Percentiles rank a stretch among this genome's conserved stretches.
Conservation (phyloP, 371 early-diverging fungal species). For the Haplosporangium sp. region DNA sequence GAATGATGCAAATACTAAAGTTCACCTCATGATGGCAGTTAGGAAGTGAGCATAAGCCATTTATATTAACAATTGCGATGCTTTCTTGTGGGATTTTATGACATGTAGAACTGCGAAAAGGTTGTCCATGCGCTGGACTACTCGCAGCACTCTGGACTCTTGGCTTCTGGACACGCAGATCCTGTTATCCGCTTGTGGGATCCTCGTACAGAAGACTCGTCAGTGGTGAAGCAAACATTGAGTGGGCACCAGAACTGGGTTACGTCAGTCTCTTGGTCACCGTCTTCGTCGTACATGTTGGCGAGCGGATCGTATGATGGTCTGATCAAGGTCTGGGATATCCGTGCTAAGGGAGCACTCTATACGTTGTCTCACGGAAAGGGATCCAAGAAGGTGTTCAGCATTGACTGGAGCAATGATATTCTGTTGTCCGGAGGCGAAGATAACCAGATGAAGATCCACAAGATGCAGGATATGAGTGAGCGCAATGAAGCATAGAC, state of each 20-base stretch:
- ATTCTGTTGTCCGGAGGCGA: slow-evolving; percentile 87
- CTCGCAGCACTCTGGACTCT: slow-evolving; percentile 70
- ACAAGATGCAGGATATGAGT: slow-evolving; percentile 62
- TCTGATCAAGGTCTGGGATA: slow-evolving; percentile 94
- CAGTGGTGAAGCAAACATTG: slow-evolving; percentile 83
- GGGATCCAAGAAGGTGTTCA: slow-evolving; percentile 77
- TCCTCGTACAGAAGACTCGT: slow-evolving; percentile 80
- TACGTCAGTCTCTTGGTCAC: slow-evolving; percentile 87
- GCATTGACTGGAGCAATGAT: slow-evolving; percentile 83
- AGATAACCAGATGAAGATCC: slow-evolving; percentile 81
- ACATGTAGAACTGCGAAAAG: slow-evolving; percentile 84
- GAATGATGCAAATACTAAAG: neutral
- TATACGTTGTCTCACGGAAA: slow-evolving; percentile 67
- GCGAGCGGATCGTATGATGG: slow-evolving; percentile 90
- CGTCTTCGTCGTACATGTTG: slow-evolving; percentile 76
- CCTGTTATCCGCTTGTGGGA: slow-evolving; percentile 88
- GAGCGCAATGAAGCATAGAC: slow-evolving; percentile 33
- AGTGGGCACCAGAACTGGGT: slow-evolving; percentile 86
- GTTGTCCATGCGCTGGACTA: slow-evolving; percentile 82
- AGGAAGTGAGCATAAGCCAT: neutral
- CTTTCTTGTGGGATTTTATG: neutral
- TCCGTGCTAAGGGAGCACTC: slow-evolving; percentile 84
- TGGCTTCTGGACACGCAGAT: slow-evolving; percentile 93
- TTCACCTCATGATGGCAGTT: no score
- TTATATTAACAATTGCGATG: slow-evolving; percentile 2